A percentile compares a stretch with the other conserved stretches of the same genome.
These are phyloP conservation scores for Penicillium dipodomyicola DNA, from an alignment of 495 filamentous ascomycete species.

Conservation along the genomic window DNA sequence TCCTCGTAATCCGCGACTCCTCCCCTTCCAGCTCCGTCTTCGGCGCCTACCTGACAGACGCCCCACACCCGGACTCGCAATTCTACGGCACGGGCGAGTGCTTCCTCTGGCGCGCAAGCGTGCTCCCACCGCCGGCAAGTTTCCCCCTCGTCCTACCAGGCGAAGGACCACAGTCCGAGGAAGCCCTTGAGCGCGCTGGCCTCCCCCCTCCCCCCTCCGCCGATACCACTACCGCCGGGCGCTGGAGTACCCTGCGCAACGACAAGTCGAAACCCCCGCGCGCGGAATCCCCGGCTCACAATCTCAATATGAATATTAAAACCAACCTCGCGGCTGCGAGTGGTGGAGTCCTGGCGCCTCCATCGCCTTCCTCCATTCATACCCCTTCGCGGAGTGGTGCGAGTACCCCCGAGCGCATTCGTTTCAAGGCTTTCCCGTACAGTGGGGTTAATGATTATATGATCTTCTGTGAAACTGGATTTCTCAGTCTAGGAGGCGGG, in stretches of 20 bases:
- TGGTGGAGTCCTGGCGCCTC: conserved; percentile 29
- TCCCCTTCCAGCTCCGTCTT: conserved; percentile 63
- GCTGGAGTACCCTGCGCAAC: conserved; percentile 64
- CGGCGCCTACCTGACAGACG: conserved; percentile 90
- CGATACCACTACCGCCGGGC: conserved; percentile 67
- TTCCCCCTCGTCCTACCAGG: conserved; percentile 48
- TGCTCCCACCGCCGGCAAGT: conserved; percentile 46
- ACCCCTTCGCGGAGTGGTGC: conserved; percentile 34
- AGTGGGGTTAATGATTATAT: conserved; percentile 95
- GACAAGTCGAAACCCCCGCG: conserved; percentile 25
- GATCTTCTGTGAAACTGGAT: conserved; percentile 87
- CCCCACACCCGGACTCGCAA: conserved; percentile 71
- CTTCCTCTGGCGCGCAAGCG: conserved; percentile 89
- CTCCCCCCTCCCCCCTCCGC: conserved; percentile 71
- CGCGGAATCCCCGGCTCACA: conserved; percentile 22
- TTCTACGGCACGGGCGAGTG: conserved; percentile 97
- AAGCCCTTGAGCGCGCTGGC: conserved; percentile 40
- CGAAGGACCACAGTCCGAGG: conserved; percentile 34
- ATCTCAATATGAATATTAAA: conserved; percentile 31
- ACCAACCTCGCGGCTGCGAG: conserved; percentile 31
- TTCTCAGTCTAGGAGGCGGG: conserved; percentile 81
- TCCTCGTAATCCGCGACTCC: conserved; percentile 78
- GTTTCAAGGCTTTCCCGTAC: conserved; percentile 97
- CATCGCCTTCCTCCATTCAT: conserved; percentile 28
- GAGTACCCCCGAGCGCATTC: conserved; percentile 62